These are phyloP conservation scores for Podila horticola DNA, from an alignment of 192 early-diverging fungal species.

Conservation along the genomic window DNA sequence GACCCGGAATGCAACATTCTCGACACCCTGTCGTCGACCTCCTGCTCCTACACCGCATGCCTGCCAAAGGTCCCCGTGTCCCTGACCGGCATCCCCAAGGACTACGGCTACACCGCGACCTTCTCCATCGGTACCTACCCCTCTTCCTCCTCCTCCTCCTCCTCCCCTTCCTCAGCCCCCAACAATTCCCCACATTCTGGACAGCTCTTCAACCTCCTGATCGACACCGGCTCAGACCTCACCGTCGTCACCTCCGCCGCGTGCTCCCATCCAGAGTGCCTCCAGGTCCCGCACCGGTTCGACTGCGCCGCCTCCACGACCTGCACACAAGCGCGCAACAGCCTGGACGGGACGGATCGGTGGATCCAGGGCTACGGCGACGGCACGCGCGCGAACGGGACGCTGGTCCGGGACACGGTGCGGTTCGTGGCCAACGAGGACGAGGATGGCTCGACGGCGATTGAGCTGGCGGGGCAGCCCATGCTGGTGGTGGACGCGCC, in stretches of 20 bases:
- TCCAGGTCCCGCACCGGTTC: conserved; percentile 22
- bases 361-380: conserved; percentile 40
- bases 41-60: neutral
- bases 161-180: neutral
- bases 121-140: conserved; percentile 31
- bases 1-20: neutral
- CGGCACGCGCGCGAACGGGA: conserved; percentile 28
- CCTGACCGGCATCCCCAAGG: conserved; percentile 26
- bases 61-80: conserved; percentile 2
- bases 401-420: conserved; percentile 31
- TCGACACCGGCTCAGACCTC: conserved; percentile 44
- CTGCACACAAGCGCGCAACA: neutral
- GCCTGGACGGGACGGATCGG: neutral
- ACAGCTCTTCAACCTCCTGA: conserved; percentile 21
- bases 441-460: neutral
- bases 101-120: conserved; percentile 29
- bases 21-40: too few species aligned
- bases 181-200: neutral
- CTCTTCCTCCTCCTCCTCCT: neutral
- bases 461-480: conserved; percentile 15
- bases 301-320: conserved; percentile 10
- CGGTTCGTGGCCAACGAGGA: conserved; percentile 2
- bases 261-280: conserved; percentile 18
- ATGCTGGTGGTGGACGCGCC: conserved; percentile 34
- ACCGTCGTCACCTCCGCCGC: conserved; percentile 19